Evolutionary conservation across 1,284 basidiomycete genomes (phyloP), one percentile per base, ranked within the genome.

Genomic region (Fomes fomentarius): DNA sequence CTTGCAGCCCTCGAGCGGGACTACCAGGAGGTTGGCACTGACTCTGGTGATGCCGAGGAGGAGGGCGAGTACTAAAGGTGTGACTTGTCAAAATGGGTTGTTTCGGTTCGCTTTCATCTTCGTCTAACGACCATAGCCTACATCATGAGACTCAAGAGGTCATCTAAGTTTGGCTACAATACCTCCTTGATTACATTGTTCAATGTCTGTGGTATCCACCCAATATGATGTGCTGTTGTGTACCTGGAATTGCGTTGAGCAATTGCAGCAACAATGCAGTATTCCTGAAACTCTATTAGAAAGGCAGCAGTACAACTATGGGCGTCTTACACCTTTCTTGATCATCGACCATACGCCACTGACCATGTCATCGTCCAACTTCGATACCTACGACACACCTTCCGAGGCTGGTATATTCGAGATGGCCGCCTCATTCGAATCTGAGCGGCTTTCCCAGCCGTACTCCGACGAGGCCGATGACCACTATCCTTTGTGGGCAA

Each of bases 1-100:
- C 86, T 98, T 58, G 96, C 96, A 34, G 95, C 96, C 15, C 85
- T 98, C 57, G 96, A 97, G 80, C 96, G 96, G 76, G 94, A 96
- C 69, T 96, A 96, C 71, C 92, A 95, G 73, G 94, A 96, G 75
- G 94, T 97, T 72, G 94, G 93, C 66, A 87, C 91, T 54, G 94
- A 96, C 78, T 91, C 91, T 50, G 91, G 88, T 42, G 93, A 94
- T 59, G 85, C 76, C 35, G 93, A 92, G 70, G 61, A 58, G 30
- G 93, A 89, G 71, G 85, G 79, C 55, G 89, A 91, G 73, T 91
- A 91, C 74, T 92, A 83, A n/a, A n/a, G n/a, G n/a, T n/a, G n/a
- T n/a, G 68, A 66, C 50, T 61, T 47, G 48, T 49, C 53, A 50
- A 54, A 38, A 53, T 38, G 40, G 41, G 24, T 47, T 26, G 56